A percentile compares a stretch with the other conserved stretches of the same genome.
phyloP scores from a whole-genome alignment of 164 flowering plant species.

The grape (Vitis vinifera) region DNA sequence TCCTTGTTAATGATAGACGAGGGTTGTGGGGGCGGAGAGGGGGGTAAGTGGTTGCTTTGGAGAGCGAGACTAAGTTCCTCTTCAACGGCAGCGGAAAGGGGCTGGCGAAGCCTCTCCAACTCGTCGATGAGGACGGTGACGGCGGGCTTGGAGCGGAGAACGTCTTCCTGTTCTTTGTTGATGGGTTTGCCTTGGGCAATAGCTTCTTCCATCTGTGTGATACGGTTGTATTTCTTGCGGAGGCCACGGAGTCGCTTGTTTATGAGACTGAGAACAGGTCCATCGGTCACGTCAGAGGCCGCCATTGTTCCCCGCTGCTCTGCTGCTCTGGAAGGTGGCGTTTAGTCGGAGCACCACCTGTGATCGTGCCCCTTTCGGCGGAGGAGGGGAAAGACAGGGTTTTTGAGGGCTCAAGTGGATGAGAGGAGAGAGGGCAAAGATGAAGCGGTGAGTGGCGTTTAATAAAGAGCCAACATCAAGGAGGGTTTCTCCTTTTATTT shows the following conservation, averaged over 20 bases:
- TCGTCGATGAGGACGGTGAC: conserved; percentile 71
- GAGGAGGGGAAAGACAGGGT: too few species aligned
- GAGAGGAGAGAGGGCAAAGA: too few species aligned
- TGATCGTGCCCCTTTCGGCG: too few species aligned
- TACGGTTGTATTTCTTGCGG: conserved; percentile 78
- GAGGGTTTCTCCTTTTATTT: too few species aligned
- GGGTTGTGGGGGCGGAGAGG: conserved; percentile 2
- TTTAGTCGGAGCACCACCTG: too few species aligned
- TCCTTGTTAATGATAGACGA: neutral
- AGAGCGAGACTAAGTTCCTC: conserved; percentile 59
- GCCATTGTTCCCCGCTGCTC: conserved; percentile 14
- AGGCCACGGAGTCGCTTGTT: conserved; percentile 91
- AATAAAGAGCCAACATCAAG: too few species aligned
- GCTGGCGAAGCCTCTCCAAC: conserved; percentile 83
- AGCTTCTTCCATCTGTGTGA: conserved; percentile 76
- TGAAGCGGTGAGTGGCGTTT: too few species aligned
- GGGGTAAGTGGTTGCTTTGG: conserved; percentile 13
- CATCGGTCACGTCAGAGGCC: conserved; percentile 54
- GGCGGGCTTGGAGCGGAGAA: conserved; percentile 70
- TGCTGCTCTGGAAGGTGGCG: too few species aligned
- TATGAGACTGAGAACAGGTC: conserved; percentile 79
- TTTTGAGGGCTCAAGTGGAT: too few species aligned
- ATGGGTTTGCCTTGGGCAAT: conserved; percentile 71
- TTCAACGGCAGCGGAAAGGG: conserved; percentile 61
- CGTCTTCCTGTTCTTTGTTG: conserved; percentile 89